Evolutionary conservation across 2,329 filamentous ascomycete genomes (phyloP).

Genomic region (Colletotrichum gigasporum): DNA sequence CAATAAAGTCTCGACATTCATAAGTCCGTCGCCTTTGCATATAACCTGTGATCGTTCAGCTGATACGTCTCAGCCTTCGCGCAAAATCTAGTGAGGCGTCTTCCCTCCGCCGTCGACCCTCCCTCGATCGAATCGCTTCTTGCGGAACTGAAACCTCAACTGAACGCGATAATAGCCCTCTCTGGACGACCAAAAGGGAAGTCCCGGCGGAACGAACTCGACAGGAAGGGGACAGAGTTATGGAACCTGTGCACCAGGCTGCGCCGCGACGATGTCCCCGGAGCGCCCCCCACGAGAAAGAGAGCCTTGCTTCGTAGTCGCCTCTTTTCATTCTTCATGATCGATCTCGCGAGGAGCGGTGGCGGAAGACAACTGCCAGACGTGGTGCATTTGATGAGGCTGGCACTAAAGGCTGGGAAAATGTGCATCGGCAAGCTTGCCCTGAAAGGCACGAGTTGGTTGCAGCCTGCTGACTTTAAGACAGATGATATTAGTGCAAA

Average conservation of each 20-base stretch:
- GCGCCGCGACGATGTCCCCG: slow-evolving; percentile 43
- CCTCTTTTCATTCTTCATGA: slow-evolving; percentile 72
- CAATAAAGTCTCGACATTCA: neutral
- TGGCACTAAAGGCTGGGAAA: slow-evolving; percentile 73
- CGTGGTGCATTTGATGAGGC: slow-evolving; percentile 67
- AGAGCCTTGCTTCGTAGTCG: slow-evolving; percentile 51
- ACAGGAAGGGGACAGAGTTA: slow-evolving; percentile 63
- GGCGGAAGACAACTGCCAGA: slow-evolving; percentile 42
- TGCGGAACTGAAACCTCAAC: slow-evolving; percentile 39
- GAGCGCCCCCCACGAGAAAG: slow-evolving; percentile 33
- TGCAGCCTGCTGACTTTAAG: slow-evolving; percentile 19
- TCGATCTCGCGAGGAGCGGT: slow-evolving; percentile 64
- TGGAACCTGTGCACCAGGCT: slow-evolving; percentile 74
- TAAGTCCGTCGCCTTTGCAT: neutral
- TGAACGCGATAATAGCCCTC: neutral
- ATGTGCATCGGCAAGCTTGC: slow-evolving; percentile 71
- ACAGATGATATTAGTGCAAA: slow-evolving; percentile 63
- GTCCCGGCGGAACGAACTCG: slow-evolving; percentile 52
- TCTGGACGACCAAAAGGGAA: neutral
- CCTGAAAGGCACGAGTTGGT: no score
- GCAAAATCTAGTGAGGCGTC: slow-evolving; percentile 4
- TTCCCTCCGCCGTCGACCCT: slow-evolving; percentile 31
- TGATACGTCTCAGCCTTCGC: slow-evolving; percentile 17
- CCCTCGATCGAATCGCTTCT: slow-evolving; percentile 37
- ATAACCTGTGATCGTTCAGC: neutral